Evolutionary conservation across 1,139 yeast genomes (phyloP), one percentile per base, ranked within the genome.

Genomic region (Saccharomyces hybrid): DNA sequence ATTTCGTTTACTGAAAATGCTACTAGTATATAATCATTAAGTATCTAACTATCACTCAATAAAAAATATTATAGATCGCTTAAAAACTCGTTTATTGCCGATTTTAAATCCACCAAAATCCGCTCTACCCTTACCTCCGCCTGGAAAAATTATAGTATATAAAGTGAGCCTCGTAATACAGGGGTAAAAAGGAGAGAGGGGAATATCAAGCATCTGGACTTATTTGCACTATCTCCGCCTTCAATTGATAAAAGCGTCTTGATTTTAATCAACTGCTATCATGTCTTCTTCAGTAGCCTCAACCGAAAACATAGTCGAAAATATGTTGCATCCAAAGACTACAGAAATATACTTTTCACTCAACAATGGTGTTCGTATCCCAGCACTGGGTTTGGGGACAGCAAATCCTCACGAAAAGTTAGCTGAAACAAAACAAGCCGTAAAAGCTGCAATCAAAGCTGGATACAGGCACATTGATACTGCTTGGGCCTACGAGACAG

Each of bases 311-410:
- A 25, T 34, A 7, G 25, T 46, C 29, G 11, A 32, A 26, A 52
- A 42, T 14, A 60, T 63, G 62, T 55, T 60, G 42, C 65, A 61
- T 52, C 65, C 67, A 50, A 59, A 54, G 51, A 65, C 72, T 25
- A 69, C 71, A 8, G 70, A 67, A 49, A 62, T 71, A 38, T 59
- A 59, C 13, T 68, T 69, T 50, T 72, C 72, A 32, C 69, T 82
- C 54, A 81, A 81, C 71, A 78, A 76, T 58, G 84, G 85, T 14
- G 69, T 67, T 48, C 59, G 63, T 31, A 81, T 83, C 58, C 88
- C 88, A 5, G 79, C 78, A 6, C 60, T 83, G 55, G 87, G 84
- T 0, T 71, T 83, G 29, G 88, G 88, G 23, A 83, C 88, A 2
- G 78, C 83, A 16, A 67, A 76, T 13, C 76, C 76, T 14, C 73